Conservation (phyloP, 306 rosid genomes). For the Citrullus mucosospermus region DNA sequence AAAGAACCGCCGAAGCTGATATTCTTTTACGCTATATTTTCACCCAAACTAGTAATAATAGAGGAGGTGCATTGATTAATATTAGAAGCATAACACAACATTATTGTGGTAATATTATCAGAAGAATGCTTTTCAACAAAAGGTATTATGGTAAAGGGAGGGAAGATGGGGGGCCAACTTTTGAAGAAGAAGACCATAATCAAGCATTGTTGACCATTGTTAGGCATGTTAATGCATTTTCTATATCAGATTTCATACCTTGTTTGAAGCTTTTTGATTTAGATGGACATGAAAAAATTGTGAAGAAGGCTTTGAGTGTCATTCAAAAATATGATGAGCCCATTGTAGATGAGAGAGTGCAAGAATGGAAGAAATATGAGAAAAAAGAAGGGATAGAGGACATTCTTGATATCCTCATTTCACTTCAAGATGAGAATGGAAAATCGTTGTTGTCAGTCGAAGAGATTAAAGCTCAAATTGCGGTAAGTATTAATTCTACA, state of each 20-base stretch:
- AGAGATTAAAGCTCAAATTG: not conserved
- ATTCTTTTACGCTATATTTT: not conserved
- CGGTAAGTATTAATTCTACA: not conserved
- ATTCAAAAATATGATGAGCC: not conserved
- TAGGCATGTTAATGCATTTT: not conserved
- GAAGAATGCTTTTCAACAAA: not conserved
- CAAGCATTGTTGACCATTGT: not conserved
- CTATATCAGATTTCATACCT: not conserved
- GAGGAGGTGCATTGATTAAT: not conserved
- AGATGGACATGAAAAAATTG: not conserved
- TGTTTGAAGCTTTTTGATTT: not conserved
- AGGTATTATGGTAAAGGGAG: not conserved
- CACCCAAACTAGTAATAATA: too few relatives aligned
- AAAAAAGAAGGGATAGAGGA: not conserved
- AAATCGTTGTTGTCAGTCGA: not conserved
- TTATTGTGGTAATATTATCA: not conserved
- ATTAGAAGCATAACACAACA: not conserved
- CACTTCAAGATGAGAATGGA: not conserved
- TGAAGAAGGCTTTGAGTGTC: not conserved
- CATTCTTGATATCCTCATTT: not conserved
- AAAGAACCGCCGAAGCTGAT: not conserved
- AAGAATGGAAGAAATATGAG: not conserved
- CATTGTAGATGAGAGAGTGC: not conserved
- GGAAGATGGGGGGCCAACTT: slow-evolving; percentile 1
- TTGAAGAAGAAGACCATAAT: not conserved